Evolutionary conservation across 331 rosid genomes (phyloP).

Genomic region (Cydonia oblonga): DNA sequence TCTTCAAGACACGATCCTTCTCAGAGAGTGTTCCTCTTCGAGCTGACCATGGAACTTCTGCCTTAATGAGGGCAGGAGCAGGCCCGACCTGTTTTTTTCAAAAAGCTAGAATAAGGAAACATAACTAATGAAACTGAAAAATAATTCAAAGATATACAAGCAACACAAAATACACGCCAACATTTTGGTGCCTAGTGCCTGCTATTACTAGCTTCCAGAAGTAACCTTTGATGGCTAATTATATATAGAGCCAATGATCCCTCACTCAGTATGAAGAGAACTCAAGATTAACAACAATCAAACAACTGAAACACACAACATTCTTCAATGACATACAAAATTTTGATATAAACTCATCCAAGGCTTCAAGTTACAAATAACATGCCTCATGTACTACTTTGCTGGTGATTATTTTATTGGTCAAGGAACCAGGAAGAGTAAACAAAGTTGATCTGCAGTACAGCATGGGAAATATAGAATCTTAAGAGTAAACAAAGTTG

Average conservation of each 20-base stretch:
- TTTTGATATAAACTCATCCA: too few species aligned
- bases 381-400: not conserved
- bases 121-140: not conserved
- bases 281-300: not conserved
- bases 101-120: conserved; percentile 4
- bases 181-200: not conserved
- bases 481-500: not conserved
- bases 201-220: not conserved
- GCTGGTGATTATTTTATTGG: too few species aligned
- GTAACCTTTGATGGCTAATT: not conserved
- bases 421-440: not conserved
- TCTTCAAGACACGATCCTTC: conserved; percentile 81
- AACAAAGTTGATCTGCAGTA: not conserved
- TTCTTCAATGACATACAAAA: not conserved
- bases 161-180: not conserved
- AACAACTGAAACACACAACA: not conserved
- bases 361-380: not conserved
- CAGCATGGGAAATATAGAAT: not conserved
- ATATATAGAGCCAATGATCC: not conserved
- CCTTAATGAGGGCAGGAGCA: conserved; percentile 58
- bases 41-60: conserved; percentile 90
- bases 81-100: conserved; percentile 54
- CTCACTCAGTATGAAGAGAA: not conserved
- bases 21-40: conserved; percentile 74
- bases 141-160: not conserved